Evolutionary conservation across 2,329 filamentous ascomycete species (phyloP).

Genomic region (Alternaria infectoria): DNA sequence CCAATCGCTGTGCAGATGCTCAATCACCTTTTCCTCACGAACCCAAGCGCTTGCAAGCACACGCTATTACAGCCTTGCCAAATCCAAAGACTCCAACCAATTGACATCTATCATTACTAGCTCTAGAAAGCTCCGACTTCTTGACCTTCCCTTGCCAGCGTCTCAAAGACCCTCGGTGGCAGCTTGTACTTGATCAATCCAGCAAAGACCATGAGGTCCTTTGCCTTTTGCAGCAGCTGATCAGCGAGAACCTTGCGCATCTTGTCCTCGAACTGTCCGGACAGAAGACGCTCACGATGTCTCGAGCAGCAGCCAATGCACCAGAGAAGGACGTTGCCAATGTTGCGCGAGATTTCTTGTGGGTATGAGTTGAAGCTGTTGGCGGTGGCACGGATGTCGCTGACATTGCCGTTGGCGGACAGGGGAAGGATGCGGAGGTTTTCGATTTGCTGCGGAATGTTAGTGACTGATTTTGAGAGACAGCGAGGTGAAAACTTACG

Average conservation of each 20-base stretch:
- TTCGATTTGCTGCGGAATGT: constrained; percentile 68
- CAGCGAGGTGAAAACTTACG: constrained; percentile 56
- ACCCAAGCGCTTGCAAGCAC: background rate
- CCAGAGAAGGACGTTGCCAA: constrained; percentile 93
- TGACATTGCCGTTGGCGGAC: constrained; percentile 74
- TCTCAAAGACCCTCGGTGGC: constrained; percentile 86
- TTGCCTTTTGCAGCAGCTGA: constrained; percentile 77
- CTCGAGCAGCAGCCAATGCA: constrained; percentile 84
- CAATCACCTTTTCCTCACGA: background rate
- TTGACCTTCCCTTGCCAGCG: constrained; percentile 75
- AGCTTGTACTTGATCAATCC: constrained; percentile 91
- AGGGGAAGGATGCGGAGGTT: constrained; percentile 80
- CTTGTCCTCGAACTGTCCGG: constrained; percentile 74
- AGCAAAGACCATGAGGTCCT: constrained; percentile 92
- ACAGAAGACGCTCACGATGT: constrained; percentile 70
- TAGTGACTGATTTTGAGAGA: background rate
- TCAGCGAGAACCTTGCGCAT: constrained; percentile 63
- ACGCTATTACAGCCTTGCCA: background rate
- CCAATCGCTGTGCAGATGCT: background rate
- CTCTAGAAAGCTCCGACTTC: constrained; percentile 40
- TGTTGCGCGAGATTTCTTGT: constrained; percentile 82
- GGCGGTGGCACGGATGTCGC: constrained; percentile 78
- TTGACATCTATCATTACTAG: background rate
- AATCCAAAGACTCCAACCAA: background rate
- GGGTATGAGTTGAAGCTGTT: constrained; percentile 80